These are phyloP conservation scores for Orbilia javanica DNA, from an alignment of 2,329 filamentous ascomycete species.

Conservation along the genomic window DNA sequence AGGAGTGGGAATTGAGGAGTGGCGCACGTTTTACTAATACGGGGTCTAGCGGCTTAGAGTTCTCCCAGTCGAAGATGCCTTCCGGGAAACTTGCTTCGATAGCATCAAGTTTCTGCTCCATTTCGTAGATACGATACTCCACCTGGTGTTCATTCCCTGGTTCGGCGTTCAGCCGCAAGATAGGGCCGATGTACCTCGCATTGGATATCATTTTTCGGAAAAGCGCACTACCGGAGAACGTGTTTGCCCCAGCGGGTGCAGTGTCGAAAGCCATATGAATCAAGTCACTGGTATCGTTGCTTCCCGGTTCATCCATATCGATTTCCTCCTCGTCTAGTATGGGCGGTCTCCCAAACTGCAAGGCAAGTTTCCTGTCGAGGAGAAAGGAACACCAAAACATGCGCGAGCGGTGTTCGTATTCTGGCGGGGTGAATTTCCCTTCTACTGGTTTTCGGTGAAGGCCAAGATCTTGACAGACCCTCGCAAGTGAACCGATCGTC, in stretches of 20 bases:
- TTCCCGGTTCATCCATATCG: conserved; percentile 60
- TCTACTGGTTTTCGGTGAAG: conserved; percentile 60
- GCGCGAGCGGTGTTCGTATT: conserved; percentile 60
- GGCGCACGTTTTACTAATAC: conserved; percentile 60
- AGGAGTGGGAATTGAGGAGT: not conserved
- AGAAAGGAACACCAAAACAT: conserved; percentile 62
- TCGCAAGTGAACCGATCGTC: conserved; percentile 60
- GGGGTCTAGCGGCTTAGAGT: conserved; percentile 59
- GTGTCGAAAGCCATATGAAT: conserved; percentile 32
- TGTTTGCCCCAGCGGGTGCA: conserved; percentile 18
- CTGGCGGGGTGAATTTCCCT: conserved; percentile 56
- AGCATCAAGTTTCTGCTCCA: conserved; percentile 51
- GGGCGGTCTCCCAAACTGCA: conserved; percentile 60
- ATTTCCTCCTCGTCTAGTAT: conserved; percentile 62
- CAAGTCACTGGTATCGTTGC: conserved; percentile 48
- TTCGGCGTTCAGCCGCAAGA: conserved; percentile 42
- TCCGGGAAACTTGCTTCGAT: conserved; percentile 52
- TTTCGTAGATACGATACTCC: conserved; percentile 44
- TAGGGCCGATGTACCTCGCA: conserved; percentile 36
- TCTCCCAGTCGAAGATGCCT: conserved; percentile 59
- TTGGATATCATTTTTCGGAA: conserved; percentile 42
- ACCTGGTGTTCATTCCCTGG: conserved; percentile 39
- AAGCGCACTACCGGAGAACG: conserved; percentile 16
- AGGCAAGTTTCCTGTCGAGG: conserved; percentile 61
- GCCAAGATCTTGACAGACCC: conserved; percentile 62